Base-by-base conservation (phyloP, 208 protist species). In the Naegleria gruberi region DNA sequence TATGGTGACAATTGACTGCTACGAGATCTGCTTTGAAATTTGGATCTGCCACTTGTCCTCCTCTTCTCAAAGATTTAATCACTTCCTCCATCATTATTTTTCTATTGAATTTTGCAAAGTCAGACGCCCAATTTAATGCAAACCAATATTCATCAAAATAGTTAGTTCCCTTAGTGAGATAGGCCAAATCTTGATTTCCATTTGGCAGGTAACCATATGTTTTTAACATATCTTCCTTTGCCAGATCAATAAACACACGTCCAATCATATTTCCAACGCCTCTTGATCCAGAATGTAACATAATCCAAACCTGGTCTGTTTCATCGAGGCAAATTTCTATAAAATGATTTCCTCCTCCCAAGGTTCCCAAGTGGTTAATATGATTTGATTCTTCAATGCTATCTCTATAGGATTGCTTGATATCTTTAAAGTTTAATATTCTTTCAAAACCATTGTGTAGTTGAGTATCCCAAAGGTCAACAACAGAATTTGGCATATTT, bases 1-100 rank as follows among this genome's bases (percentile, higher is more conserved):
- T 97, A 91, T 97, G 96, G 90, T 97, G 96, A 92, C 95, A 97
- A 92, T 97, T 97, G 40, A 97, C 93, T 12, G 94, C 95, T 26
- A 90, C 77, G 19, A 92, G 46, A 42, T 90, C 89, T 6, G 87
- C 40, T 37, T 89, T 57, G 19, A 44, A 83, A 83, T 44, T 83
- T 5, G 5, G 5, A 44, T 83, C 91, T 8, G 90, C 84, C 12
- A 93, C 41, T 30, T 95, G 73, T 73, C 90, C 87, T 30, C 57
- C 90, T 12, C 19, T 93, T 5, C 94, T 93, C 91, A 97, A 89
- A 19, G 94, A 94, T 17, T 93, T 91, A 19, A 97, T 47, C 8
- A 96, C 93, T 42, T 88, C 89, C 47, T 96, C 93, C 84, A 97
- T 93, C 96, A 97, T 97, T 30, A 97, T 47, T 90, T 94, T 92